phyloP scores from a whole-genome alignment of 176 grass and related monocot genomes.

The Puya raimondii region DNA sequence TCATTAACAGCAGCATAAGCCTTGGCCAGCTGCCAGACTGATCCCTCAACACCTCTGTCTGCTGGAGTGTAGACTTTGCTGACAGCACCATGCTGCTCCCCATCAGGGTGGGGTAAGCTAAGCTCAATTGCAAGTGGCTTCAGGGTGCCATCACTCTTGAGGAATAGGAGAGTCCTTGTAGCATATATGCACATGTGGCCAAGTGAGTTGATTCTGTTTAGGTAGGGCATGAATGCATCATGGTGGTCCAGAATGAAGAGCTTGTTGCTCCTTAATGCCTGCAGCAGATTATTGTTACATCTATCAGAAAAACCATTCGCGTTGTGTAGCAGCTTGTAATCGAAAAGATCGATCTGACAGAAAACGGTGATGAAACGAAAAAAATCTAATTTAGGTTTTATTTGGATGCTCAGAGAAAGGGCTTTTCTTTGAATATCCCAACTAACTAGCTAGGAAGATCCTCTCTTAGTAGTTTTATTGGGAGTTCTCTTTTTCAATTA shows the following conservation, averaged over 20 bases:
- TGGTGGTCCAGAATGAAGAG: slow-evolving; percentile 93
- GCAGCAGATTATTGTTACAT: neutral
- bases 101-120: slow-evolving; percentile 44
- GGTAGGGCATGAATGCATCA: slow-evolving; percentile 65
- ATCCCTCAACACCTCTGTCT: slow-evolving; percentile 20
- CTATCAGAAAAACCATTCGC: neutral
- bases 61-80: slow-evolving; percentile 61
- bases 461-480: too few species aligned
- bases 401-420: too few species aligned
- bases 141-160: slow-evolving; percentile 57
- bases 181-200: slow-evolving; percentile 62
- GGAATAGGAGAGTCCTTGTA: slow-evolving; percentile 58
- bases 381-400: neutral
- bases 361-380: neutral
- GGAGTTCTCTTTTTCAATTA: too few species aligned
- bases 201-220: slow-evolving; percentile 54
- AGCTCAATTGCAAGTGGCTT: slow-evolving; percentile 78
- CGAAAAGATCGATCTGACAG: neutral
- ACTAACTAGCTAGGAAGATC: too few species aligned
- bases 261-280: slow-evolving; percentile 54
- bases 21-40: slow-evolving; percentile 89
- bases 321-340: neutral
- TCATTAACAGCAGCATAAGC: slow-evolving; percentile 82
- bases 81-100: slow-evolving; percentile 25
- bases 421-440: too few species aligned